A percentile compares a stretch with the other conserved stretches of the same genome.
Conservation (phyloP, 2,329 filamentous ascomycete species). For the Pseudogymnoascus sp. region DNA sequence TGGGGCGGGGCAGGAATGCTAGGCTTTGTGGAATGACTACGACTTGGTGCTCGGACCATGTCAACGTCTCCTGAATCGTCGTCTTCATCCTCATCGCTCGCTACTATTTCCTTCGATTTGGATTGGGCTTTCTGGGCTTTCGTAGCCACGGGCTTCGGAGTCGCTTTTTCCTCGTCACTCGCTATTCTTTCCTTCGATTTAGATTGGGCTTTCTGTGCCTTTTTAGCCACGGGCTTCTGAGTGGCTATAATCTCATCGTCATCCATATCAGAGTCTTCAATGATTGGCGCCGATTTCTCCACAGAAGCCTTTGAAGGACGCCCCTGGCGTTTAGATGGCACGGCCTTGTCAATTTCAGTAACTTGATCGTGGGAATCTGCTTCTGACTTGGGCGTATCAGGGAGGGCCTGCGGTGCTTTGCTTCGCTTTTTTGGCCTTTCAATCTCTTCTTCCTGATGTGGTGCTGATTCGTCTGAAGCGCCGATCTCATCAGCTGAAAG, state of each 20-base stretch:
- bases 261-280: conserved; percentile 1
- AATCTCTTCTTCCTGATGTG: not conserved
- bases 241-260: not conserved
- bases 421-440: not conserved
- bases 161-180: too few species aligned
- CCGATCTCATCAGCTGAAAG: conserved; percentile 1
- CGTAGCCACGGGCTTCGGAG: not conserved
- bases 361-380: not conserved
- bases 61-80: not conserved
- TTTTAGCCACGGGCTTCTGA: not conserved
- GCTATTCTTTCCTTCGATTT: too few species aligned
- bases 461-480: not conserved
- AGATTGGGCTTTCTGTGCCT: not conserved
- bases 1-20: not conserved
- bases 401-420: not conserved
- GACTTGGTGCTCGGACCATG: not conserved
- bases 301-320: not conserved
- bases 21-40: not conserved
- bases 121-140: not conserved
- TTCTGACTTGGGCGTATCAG: not conserved
- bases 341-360: not conserved
- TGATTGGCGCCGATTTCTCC: not conserved
- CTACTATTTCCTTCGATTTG: not conserved
- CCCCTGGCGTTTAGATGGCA: not conserved
- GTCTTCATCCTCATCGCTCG: not conserved